Base-by-base conservation (phyloP, 805 yeast species). In the Myxozyma nipponensis region DNA sequence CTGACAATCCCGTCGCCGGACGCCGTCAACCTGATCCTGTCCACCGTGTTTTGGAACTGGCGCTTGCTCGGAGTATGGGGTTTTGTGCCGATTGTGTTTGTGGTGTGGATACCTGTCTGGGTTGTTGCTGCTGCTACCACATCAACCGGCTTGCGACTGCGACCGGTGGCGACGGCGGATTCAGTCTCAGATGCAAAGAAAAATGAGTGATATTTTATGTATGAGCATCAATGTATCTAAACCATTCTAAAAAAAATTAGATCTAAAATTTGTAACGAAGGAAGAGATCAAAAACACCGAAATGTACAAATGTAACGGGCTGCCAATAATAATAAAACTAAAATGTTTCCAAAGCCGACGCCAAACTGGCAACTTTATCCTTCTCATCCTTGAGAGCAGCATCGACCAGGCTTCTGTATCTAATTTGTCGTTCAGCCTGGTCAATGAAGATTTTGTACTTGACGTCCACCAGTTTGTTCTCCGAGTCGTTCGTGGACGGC, bases 101-200 rank as follows among this genome's bases (percentile, higher is more conserved):
- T 37, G 34, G 86, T 88, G 0, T 89, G 96, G 95, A 65, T 82
- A 35, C 95, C 97, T 2, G 75, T 81, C 3, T 91, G 98, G 98
- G 39, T 81, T 2, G 60, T 70, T 15, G 59, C 55, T 1, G 46
- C 47, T 42, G 44, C 44, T 15, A 47, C 38, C 32, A 13, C 13
- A 7, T 7, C 13, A 13, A 28, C 32, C 13, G 13, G 13, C 32
- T 7, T 28, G 32, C n/a, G n/a, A n/a, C n/a, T n/a, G n/a, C n/a
- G n/a, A n/a, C n/a, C n/a, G n/a, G n/a, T n/a, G n/a, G n/a, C n/a
- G n/a, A n/a, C 13, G 32, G 7, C 32, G 32, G 32, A 28, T 28
- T 28, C 7, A 9, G 32, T 7, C 7, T 28, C 32, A 28, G 15
- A 35, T 17, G 21, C 7, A 35, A 35, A 35, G 19, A 35, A 35